Evolutionary conservation across 176 grass and related monocot species (phyloP).

Genomic region (Ananas comosus): DNA sequence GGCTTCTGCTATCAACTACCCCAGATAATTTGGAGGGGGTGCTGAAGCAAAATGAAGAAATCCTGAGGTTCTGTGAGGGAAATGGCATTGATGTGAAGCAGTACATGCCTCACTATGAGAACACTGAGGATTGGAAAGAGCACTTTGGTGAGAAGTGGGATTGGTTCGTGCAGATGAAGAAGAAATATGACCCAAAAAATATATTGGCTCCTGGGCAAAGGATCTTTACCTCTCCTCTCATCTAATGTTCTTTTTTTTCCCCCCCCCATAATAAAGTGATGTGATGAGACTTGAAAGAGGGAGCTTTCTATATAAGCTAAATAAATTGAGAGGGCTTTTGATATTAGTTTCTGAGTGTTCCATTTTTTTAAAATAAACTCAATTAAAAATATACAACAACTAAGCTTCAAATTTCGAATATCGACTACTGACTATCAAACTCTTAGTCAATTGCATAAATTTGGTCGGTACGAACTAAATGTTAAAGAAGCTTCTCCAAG

Average conservation of each 20-base stretch:
- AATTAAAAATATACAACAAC: too few relatives aligned
- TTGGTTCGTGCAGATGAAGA: constrained; percentile 24
- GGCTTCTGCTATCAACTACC: constrained; percentile 28
- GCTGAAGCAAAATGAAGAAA: constrained; percentile 18
- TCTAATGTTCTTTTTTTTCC: background rate
- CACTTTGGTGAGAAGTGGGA: constrained; percentile 40
- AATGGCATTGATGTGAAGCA: constrained; percentile 26
- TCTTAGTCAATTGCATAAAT: too few relatives aligned
- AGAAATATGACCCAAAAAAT: constrained; percentile 32
- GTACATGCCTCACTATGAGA: constrained; percentile 32
- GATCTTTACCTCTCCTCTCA: constrained; percentile 17
- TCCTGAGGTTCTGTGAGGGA: constrained; percentile 23
- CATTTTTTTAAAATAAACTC: too few relatives aligned
- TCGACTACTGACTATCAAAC: too few relatives aligned
- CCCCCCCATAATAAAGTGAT: background rate
- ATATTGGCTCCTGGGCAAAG: constrained; percentile 32
- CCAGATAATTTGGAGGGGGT: constrained; percentile 11
- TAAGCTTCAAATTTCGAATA: too few relatives aligned
- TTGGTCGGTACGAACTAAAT: too few relatives aligned
- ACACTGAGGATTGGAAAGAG: constrained; percentile 17
- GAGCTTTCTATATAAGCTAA: too few relatives aligned
- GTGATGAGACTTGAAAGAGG: too few relatives aligned
- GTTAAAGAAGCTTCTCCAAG: too few relatives aligned
- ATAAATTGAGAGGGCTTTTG: too few relatives aligned
- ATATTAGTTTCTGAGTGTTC: too few relatives aligned